Percentiles rank a stretch among this genome's conserved stretches.
Conservation (phyloP, 2,329 filamentous ascomycete species). For the Paraphoma sp. region DNA sequence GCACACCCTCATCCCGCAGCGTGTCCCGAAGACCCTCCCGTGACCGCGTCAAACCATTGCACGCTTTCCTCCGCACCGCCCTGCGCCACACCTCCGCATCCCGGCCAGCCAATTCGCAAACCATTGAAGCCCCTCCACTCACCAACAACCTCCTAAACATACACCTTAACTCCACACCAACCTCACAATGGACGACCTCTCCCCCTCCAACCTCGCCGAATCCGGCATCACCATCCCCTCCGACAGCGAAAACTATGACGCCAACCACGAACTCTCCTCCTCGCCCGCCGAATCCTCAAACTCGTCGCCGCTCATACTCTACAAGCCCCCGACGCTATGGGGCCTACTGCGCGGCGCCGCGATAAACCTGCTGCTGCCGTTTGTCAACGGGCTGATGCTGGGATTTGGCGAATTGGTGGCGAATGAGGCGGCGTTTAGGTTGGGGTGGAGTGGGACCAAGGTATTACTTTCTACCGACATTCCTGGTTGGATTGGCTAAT, state of each 20-base stretch:
- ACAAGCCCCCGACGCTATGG: conserved; percentile 88
- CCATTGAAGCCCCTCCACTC: neutral
- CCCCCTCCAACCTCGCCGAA: conserved; percentile 65
- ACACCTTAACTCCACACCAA: neutral
- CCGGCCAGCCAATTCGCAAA: neutral
- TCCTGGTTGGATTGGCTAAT: neutral
- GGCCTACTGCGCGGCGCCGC: conserved; percentile 84
- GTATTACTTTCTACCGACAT: too few species aligned
- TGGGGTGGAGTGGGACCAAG: conserved; percentile 95
- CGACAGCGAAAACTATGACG: conserved; percentile 83
- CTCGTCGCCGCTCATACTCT: conserved; percentile 78
- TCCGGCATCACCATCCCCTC: conserved; percentile 80
- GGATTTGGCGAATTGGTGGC: conserved; percentile 97
- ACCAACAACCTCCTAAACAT: neutral
- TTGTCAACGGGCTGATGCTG: conserved; percentile 97
- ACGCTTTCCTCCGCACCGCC: neutral
- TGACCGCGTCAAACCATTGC: too few species aligned
- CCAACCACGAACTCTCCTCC: conserved; percentile 65
- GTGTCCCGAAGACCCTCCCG: neutral
- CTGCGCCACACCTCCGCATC: conserved; percentile 15
- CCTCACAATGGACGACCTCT: conserved; percentile 17
- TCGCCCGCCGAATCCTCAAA: conserved; percentile 66
- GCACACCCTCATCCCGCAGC: neutral
- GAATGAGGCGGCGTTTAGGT: conserved; percentile 89
- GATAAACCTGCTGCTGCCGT: conserved; percentile 94